A percentile compares a stretch with the other conserved stretches of the same genome.
Conservation (phyloP, 805 yeast genomes). For the Kazachstania psychrophila region DNA sequence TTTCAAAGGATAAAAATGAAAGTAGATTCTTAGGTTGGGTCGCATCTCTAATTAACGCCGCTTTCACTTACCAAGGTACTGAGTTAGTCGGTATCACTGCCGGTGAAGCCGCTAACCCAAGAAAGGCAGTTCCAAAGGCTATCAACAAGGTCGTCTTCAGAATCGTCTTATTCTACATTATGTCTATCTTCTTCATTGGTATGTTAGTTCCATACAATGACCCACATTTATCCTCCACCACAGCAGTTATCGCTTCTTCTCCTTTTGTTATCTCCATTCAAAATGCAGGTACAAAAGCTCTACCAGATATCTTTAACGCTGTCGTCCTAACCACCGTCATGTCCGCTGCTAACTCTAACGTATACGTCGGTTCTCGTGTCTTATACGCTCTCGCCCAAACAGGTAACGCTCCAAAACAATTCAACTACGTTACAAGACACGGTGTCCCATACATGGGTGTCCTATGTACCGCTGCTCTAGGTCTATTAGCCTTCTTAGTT, state of each 20-base stretch:
- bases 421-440: conserved; percentile 41
- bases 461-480: conserved; percentile 44
- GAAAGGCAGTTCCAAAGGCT: conserved; percentile 61
- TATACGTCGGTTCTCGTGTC: conserved; percentile 64
- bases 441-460: conserved; percentile 60
- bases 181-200: conserved; percentile 55
- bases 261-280: conserved; percentile 61
- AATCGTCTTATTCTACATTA: conserved; percentile 51
- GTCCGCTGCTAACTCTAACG: conserved; percentile 72
- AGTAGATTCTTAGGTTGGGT: conserved; percentile 48
- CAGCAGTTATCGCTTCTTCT: conserved; percentile 42
- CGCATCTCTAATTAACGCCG: conserved; percentile 43
- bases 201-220: conserved; percentile 56
- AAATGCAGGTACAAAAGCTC: conserved; percentile 55
- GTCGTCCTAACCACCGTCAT: conserved; percentile 56
- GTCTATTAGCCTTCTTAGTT: conserved; percentile 50
- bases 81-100: conserved; percentile 51
- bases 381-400: conserved; percentile 53
- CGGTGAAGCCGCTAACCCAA: conserved; percentile 55
- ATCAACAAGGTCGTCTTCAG: conserved; percentile 56
- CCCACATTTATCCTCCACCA: conserved; percentile 32
- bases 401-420: conserved; percentile 50
- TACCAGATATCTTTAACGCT: conserved; percentile 66
- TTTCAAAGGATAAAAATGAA: conserved; percentile 33
- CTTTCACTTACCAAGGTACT: conserved; percentile 53